Percentiles rank a stretch among this genome's conserved stretches.
phyloP scores from a whole-genome alignment of 345 rosid genomes.

The Microcos paniculata region DNA sequence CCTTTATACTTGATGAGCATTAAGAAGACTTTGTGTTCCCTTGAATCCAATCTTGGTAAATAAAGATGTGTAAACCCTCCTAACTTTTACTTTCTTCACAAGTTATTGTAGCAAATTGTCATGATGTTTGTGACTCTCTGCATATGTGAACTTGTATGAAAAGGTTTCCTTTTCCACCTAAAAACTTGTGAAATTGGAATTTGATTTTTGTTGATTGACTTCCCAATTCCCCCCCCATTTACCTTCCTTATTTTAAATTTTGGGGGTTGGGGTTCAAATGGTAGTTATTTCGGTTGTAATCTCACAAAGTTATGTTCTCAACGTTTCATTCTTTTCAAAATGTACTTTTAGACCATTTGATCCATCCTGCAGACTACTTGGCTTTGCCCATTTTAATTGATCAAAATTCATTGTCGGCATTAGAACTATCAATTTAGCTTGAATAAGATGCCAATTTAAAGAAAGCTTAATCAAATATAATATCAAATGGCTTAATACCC shows the following conservation, averaged over 20 bases:
- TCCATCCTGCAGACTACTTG: neutral
- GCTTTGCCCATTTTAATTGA: conserved; percentile 1
- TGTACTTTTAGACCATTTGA: neutral
- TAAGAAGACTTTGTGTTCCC: conserved; percentile 21
- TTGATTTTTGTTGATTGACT: neutral
- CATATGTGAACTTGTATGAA: neutral
- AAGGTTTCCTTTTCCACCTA: conserved; percentile 11
- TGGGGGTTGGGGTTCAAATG: neutral
- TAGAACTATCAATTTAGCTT: too few species aligned
- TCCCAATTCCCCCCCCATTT: too few species aligned
- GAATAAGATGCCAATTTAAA: too few species aligned
- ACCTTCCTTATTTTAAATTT: neutral
- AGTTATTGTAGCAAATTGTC: neutral
- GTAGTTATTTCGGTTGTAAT: conserved; percentile 24
- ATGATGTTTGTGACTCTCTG: neutral
- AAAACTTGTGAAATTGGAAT: neutral
- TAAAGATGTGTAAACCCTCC: neutral
- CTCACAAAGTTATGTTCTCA: neutral
- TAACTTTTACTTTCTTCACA: neutral
- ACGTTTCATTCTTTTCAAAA: neutral
- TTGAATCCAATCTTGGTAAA: conserved; percentile 28
- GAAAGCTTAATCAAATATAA: too few species aligned
- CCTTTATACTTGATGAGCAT: neutral
- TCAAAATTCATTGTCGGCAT: too few species aligned
- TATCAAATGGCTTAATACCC: too few species aligned